These are phyloP conservation scores for Penicillium samsonianum DNA, from an alignment of 495 filamentous ascomycete genomes.

Conservation along the genomic window DNA sequence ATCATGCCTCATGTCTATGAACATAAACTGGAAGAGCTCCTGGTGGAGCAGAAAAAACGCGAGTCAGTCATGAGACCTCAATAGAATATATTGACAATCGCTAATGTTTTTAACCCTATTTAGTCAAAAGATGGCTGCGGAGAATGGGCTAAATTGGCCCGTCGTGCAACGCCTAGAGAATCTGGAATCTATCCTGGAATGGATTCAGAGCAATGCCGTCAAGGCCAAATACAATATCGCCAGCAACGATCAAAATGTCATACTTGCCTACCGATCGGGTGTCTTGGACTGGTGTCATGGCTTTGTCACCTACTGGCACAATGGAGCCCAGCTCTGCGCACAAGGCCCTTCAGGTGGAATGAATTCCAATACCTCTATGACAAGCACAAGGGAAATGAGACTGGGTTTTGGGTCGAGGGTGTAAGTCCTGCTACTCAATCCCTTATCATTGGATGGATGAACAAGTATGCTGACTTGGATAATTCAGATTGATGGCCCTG, in stretches of 20 bases:
- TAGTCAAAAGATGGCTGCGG: neutral
- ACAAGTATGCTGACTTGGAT: neutral
- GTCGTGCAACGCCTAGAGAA: neutral
- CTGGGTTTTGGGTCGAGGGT: neutral
- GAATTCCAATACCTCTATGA: slow-evolving; percentile 5
- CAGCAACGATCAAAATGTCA: neutral
- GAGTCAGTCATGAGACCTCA: too few species aligned
- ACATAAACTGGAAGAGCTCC: too few species aligned
- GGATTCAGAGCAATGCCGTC: neutral
- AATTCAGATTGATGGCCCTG: neutral
- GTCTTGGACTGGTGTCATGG: slow-evolving; percentile 1
- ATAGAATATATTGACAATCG: neutral
- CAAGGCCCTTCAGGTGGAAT: slow-evolving; percentile 12
- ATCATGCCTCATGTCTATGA: too few species aligned
- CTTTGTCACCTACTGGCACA: slow-evolving; percentile 12
- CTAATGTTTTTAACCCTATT: neutral
- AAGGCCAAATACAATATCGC: neutral
- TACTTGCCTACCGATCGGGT: neutral
- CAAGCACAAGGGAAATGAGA: neutral
- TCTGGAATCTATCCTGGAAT: neutral
- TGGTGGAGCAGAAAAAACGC: too few species aligned
- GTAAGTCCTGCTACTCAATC: neutral
- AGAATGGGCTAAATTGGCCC: neutral
- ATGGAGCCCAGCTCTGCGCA: neutral
- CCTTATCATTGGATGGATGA: neutral